Evolutionary conservation across 345 rosid species (phyloP).

Genomic region (Camelina sativa): DNA sequence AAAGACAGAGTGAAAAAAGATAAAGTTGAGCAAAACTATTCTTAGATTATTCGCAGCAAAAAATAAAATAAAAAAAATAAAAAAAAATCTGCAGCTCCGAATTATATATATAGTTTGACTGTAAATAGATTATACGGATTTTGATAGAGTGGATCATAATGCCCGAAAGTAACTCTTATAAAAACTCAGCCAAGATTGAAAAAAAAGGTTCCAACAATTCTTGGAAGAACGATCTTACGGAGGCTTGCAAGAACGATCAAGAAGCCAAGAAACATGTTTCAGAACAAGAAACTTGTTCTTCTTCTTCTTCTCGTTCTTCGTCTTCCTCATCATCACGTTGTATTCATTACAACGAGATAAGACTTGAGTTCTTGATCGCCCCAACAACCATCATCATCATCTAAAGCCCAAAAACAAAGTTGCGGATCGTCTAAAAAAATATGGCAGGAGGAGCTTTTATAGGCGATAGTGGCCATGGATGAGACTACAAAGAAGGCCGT

Average conservation of each 20-base stretch:
- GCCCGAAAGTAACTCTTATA: neutral
- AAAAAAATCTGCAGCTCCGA: neutral
- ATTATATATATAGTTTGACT: neutral
- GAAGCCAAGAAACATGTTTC: conserved; percentile 17
- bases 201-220: neutral
- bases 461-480: conserved; percentile 1
- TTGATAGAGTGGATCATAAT: neutral
- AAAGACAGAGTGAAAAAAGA: neutral
- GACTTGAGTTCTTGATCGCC: neutral
- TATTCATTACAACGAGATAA: neutral
- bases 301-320: neutral
- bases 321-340: neutral
- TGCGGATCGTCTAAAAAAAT: neutral
- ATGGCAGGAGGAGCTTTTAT: conserved; percentile 32
- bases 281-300: conserved; percentile 16
- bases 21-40: conserved; percentile 14
- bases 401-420: conserved; percentile 11
- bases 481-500: conserved; percentile 2
- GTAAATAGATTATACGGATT: conserved; percentile 7
- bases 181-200: conserved; percentile 14
- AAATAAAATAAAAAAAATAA: neutral
- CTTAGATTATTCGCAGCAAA: neutral
- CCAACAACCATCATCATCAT: neutral
- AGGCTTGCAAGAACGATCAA: conserved; percentile 11
- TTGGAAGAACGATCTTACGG: neutral